These are phyloP conservation scores for Pilaira anomala DNA, from an alignment of 192 early-diverging fungal genomes.

Conservation along the genomic window DNA sequence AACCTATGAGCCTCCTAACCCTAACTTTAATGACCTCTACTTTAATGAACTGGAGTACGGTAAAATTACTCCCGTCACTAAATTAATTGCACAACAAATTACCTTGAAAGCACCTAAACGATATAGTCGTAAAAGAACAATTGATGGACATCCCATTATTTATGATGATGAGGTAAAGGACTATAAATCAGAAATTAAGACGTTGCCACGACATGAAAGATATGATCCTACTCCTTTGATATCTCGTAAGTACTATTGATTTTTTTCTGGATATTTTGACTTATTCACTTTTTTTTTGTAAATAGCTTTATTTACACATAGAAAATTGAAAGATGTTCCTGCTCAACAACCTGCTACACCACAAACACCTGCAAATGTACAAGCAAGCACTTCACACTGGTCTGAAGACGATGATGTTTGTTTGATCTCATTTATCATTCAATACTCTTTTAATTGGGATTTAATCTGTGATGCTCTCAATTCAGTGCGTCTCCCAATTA, in stretches of 20 bases:
- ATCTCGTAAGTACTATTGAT: constrained; percentile 25
- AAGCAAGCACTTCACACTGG: constrained; percentile 38
- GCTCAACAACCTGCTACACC: constrained; percentile 42
- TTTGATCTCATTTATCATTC: constrained; percentile 50
- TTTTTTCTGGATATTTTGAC: constrained; percentile 8
- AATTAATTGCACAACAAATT: constrained; percentile 24
- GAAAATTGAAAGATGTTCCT: constrained; percentile 43
- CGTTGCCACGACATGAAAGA: constrained; percentile 44
- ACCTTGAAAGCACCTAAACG: constrained; percentile 3
- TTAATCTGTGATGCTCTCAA: constrained; percentile 60
- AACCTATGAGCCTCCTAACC: constrained; percentile 50
- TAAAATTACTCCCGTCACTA: constrained; percentile 50
- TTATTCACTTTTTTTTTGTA: not conserved
- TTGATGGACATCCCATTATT: constrained; percentile 37
- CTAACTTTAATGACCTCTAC: constrained; percentile 52
- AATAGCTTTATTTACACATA: constrained; percentile 41
- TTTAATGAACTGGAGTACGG: constrained; percentile 54
- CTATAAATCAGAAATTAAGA: constrained; percentile 14
- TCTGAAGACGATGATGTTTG: constrained; percentile 54
- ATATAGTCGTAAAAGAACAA: constrained; percentile 29
- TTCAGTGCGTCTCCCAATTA: constrained; percentile 44
- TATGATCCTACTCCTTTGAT: constrained; percentile 26
- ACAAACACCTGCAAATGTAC: constrained; percentile 34
- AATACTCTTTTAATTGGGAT: constrained; percentile 66
- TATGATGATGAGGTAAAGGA: constrained; percentile 21